Evolutionary conservation across 768 basidiomycete species (phyloP).

Genomic region (Mycena leptocephala): DNA sequence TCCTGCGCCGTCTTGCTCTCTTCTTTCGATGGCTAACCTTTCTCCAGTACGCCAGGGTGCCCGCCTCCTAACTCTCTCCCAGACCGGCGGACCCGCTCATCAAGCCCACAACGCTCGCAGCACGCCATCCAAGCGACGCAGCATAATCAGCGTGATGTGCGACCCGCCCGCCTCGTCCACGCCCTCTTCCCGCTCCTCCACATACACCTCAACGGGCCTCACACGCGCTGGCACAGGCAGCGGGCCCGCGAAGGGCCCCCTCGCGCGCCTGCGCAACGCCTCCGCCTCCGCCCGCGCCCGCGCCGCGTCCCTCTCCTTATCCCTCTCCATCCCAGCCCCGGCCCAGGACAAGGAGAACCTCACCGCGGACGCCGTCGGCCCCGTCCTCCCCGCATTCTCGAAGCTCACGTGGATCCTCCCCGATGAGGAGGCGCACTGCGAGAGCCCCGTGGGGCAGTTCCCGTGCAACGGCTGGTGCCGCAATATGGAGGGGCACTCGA

Average conservation of each 20-base stretch:
- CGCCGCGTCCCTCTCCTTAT: no score
- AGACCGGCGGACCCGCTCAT: neutral
- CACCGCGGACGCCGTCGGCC: neutral
- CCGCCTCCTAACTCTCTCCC: neutral
- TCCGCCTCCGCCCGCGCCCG: neutral
- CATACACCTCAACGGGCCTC: no score
- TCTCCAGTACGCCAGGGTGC: constrained; percentile 18
- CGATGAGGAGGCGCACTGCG: neutral
- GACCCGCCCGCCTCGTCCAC: neutral
- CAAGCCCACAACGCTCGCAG: no score
- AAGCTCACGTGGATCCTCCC: neutral
- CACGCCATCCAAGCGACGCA: neutral
- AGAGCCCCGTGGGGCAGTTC: constrained; percentile 22
- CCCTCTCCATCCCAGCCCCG: no score
- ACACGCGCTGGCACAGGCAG: neutral
- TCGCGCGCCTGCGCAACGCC: neutral
- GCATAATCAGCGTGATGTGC: constrained; percentile 7
- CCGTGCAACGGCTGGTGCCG: constrained; percentile 28
- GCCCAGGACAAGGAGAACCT: neutral
- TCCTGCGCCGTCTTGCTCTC: neutral
- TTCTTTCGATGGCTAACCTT: neutral
- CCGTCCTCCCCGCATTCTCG: neutral
- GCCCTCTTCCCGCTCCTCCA: neutral
- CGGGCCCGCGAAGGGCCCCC: neutral
- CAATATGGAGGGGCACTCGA: neutral